A percentile compares a stretch with the other conserved stretches of the same genome.
phyloP scores from a whole-genome alignment of 225 moss, liverwort and hornwort species.

The Bryum argenteum region DNA sequence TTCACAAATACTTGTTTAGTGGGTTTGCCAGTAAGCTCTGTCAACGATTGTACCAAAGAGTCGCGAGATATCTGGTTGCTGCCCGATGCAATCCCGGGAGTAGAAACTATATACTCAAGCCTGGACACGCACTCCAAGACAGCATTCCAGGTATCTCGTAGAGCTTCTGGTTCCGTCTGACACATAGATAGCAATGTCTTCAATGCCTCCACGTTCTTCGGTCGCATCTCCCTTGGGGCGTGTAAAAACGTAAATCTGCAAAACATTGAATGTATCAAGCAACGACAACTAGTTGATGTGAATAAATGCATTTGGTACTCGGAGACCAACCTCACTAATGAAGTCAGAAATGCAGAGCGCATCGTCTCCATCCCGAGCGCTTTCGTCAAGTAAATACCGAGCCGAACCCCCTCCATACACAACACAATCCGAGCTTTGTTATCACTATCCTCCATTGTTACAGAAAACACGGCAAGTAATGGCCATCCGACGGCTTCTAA shows the following conservation, averaged over 20 bases:
- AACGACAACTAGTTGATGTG: not conserved
- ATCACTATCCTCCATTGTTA: conserved; percentile 99
- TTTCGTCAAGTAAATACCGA: conserved; percentile 92
- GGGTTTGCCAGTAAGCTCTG: conserved; percentile 94
- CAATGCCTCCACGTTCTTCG: conserved; percentile 97
- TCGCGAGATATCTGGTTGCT: conserved; percentile 93
- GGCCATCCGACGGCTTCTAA: conserved; percentile 99
- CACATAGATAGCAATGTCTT: conserved; percentile 79
- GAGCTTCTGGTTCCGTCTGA: conserved; percentile 83
- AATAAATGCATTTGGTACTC: not conserved
- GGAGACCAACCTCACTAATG: conserved; percentile 76
- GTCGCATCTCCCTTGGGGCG: conserved; percentile 97
- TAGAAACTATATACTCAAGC: conserved; percentile 89
- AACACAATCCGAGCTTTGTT: conserved; percentile 84
- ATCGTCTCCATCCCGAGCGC: conserved; percentile 99
- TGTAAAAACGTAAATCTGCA: conserved; percentile 96
- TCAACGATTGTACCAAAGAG: conserved; percentile 78
- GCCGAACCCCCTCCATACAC: conserved; percentile 97
- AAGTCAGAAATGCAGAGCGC: conserved; percentile 99
- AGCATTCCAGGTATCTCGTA: conserved; percentile 99
- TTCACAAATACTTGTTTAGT: conserved; percentile 98
- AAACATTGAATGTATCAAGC: not conserved
- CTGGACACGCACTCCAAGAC: conserved; percentile 96
- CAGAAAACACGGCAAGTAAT: conserved; percentile 94
- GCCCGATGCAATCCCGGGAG: conserved; percentile 77